These are phyloP conservation scores for Chlamydomonas eustigma DNA, from an alignment of 139 green algal genomes.

Conservation along the genomic window DNA sequence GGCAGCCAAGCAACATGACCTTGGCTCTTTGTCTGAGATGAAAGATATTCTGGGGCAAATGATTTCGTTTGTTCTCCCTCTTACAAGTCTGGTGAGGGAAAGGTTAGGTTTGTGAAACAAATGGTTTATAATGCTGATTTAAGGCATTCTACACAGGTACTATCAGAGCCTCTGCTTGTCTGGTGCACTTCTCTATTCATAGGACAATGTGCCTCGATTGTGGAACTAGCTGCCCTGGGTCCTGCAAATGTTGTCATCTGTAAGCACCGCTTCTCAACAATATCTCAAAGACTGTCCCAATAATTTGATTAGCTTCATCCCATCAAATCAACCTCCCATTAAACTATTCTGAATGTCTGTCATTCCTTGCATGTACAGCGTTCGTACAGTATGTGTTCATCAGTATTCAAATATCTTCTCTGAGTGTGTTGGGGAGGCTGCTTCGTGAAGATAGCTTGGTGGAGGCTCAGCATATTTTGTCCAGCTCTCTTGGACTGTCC, in stretches of 20 bases:
- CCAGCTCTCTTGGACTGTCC: slow-evolving; percentile 2
- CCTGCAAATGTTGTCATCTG: slow-evolving; percentile 11
- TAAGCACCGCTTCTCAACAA: not conserved
- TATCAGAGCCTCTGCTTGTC: slow-evolving; percentile 11
- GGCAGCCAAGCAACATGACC: no score
- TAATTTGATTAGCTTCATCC: not conserved
- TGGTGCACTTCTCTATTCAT: slow-evolving; percentile 7
- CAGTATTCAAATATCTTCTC: not conserved
- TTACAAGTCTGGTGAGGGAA: no score
- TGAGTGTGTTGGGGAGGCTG: not conserved
- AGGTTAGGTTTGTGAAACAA: no score
- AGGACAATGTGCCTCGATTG: not conserved
- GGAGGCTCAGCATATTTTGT: slow-evolving; percentile 1
- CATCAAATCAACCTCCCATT: not conserved
- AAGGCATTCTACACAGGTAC: not conserved
- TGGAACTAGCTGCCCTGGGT: slow-evolving; percentile 9
- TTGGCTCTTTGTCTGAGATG: no score
- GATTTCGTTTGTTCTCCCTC: no score
- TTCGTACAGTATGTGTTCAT: slow-evolving; percentile 5
- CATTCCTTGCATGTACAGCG: not conserved
- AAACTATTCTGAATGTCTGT: not conserved
- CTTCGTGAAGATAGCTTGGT: not conserved
- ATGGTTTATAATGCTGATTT: no score
- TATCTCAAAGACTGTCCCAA: not conserved
- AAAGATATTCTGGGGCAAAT: no score